Evolutionary conservation across 768 basidiomycete species (phyloP), one percentile per base, ranked within the genome.

Genomic region (Agaricus subrufescens): DNA sequence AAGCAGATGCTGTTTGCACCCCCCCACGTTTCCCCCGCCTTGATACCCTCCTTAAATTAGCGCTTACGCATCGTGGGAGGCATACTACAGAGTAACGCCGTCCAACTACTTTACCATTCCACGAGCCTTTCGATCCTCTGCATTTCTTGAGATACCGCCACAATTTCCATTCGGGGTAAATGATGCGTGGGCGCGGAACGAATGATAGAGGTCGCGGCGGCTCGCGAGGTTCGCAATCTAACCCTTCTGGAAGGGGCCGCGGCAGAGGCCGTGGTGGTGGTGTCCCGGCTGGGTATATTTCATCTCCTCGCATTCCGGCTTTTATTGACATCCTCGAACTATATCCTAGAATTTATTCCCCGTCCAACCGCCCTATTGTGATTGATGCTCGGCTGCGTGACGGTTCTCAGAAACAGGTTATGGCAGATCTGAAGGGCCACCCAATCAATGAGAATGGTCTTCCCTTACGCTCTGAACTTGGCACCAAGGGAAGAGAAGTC

Each of bases 401-500:
- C 55, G 66, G 67, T 25, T 74, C 74, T 3, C 71, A 80, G 45
- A 66, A 79, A 9, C 67, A 67, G 2, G 67, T 84, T 29, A 65
- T 85, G 3, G 54, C 63, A 6, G 63, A 72, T 0, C 72, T 78
- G 58, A 67, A 67, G 29, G 54, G 58, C 3, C 61, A 78, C 49
- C 66, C 56, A 7, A 37, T 76, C 14, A 66, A 67, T 23, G 58
- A 63, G 6, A 67, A 70, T 40, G 73, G 79, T 12, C 67, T 91
- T 42, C 85, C 86, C 14, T 60, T 82, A 9, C 77, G 85, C 23
- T 83, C 84, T 6, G 81, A 75, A 14, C 86, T 77, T 60, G 85
- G 86, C 0, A 81, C 72, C 0, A 60, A 59, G 1, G 85, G 86
- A 9, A 73, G 58, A 38, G 40, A 66, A 9, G 74, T 84, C 62